These are phyloP conservation scores for Fusarium musae DNA, from an alignment of 2,329 filamentous ascomycete genomes.

Conservation along the genomic window DNA sequence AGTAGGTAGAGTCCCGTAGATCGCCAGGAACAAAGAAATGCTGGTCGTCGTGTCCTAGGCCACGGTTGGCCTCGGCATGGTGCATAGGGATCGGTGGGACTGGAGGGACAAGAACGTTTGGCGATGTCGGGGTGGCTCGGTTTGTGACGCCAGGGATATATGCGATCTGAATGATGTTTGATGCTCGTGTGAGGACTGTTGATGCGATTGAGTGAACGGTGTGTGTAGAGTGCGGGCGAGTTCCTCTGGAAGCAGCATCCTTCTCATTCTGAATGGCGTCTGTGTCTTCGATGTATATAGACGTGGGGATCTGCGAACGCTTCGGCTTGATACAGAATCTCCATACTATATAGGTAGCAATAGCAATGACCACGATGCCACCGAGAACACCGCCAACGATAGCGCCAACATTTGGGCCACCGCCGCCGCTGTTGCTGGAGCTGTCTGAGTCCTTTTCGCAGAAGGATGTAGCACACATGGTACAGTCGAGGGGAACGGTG, in stretches of 20 bases:
- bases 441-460: constrained; percentile 51
- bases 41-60: constrained; percentile 74
- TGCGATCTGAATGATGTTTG: constrained; percentile 99
- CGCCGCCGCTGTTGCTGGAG: constrained; percentile 43
- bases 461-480: constrained; percentile 59
- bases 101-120: constrained; percentile 84
- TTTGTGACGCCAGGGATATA: constrained; percentile 98
- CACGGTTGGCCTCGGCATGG: constrained; percentile 59
- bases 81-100: constrained; percentile 89
- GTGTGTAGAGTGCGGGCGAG: constrained; percentile 78
- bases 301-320: constrained; percentile 68
- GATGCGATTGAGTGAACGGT: constrained; percentile 94
- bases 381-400: constrained; percentile 94
- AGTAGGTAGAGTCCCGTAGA: constrained; percentile 90
- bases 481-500: constrained; percentile 58
- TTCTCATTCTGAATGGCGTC: constrained; percentile 59
- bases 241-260: constrained; percentile 55
- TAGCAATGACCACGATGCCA: constrained; percentile 78
- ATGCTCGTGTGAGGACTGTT: constrained; percentile 92
- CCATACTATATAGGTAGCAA: constrained; percentile 84
- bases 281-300: constrained; percentile 67
- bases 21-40: constrained; percentile 95
- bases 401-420: constrained; percentile 77
- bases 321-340: constrained; percentile 86
- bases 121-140: constrained; percentile 85